Conservation (phyloP, 2,329 filamentous ascomycete genomes). For the Magnaporthiopsis poae region DNA sequence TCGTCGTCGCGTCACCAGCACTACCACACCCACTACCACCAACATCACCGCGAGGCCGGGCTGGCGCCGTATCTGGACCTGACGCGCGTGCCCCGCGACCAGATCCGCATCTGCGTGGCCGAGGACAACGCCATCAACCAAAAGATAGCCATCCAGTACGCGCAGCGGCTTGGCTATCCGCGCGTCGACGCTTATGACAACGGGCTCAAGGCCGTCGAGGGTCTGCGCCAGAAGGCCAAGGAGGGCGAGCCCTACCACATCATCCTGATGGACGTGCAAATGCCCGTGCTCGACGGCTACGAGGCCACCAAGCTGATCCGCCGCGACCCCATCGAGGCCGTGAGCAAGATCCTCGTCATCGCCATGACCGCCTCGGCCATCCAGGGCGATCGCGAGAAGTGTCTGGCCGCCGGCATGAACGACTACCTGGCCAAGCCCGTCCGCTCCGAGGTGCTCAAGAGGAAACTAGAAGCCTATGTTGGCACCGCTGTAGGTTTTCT, state of each 20-base stretch:
- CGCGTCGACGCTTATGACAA: conserved; percentile 81
- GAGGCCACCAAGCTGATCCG: conserved; percentile 79
- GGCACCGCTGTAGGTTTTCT: conserved; percentile 23
- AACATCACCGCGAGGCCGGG: conserved; percentile 10
- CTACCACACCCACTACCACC: conserved; percentile 2
- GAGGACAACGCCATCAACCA: conserved; percentile 95
- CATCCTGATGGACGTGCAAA: conserved; percentile 91
- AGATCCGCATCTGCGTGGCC: conserved; percentile 81
- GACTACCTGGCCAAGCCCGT: conserved; percentile 95
- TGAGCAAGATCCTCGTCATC: conserved; percentile 80
- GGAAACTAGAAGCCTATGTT: conserved; percentile 59
- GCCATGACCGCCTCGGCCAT: conserved; percentile 96
- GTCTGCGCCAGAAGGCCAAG: conserved; percentile 60
- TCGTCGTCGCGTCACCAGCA: conserved; percentile 10
- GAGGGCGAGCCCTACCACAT: conserved; percentile 76
- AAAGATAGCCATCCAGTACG: conserved; percentile 85
- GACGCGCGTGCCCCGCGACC: conserved; percentile 60
- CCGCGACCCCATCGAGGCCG: conserved; percentile 62
- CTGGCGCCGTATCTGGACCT: conserved; percentile 52
- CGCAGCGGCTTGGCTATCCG: conserved; percentile 72
- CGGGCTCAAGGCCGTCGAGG: conserved; percentile 77
- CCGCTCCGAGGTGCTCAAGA: conserved; percentile 74
- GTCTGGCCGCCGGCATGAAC: conserved; percentile 92
- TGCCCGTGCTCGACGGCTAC: conserved; percentile 88
- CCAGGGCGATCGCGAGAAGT: conserved; percentile 88